Base-by-base conservation (phyloP, 495 filamentous ascomycete species). In the Penicillium angulare region DNA sequence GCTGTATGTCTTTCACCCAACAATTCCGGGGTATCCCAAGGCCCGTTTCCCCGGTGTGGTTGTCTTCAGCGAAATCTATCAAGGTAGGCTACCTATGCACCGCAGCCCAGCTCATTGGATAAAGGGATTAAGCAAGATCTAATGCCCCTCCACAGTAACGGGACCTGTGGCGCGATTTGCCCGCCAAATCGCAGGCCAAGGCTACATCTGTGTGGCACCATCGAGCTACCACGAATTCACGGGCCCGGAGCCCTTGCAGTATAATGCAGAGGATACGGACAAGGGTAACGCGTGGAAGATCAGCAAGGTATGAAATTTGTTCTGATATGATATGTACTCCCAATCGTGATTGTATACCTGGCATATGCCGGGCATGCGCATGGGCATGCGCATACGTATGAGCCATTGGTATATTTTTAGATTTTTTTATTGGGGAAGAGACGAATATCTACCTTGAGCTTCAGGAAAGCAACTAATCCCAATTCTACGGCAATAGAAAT, bases 51-150 rank as follows among this genome's bases (percentile, higher is more conserved):
- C 92, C 0, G 92, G 89, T 20, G 88, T 97, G 1, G 88, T 90
- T 6, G 73, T 96, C 34, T 97, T 96, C 68, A 91, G 86, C 64
- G 92, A 97, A 72, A 97, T 97, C 57, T 97, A 97, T 62, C 92
- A 97, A 85, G 91, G 90, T 90, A 68, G 18, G 59, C 44, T 5
- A 31, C 9, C 27, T 26, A 26, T 23, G 7, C 21, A 18, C 27
- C n/a, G n/a, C 21, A 39, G 22, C 13, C 20, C 26, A 21, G 18
- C 13, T 9, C 33, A 38, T 48, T 38, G 5, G 5, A n/a, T n/a
- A n/a, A n/a, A n/a, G n/a, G n/a, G n/a, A n/a, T n/a, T n/a, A 12
- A 7, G 31, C 40, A 17, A 17, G 17, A 29, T 34, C 27, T 10
- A 24, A 29, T 13, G 3, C 36, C 27, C 29, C 18, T 15, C 12